phyloP scores from a whole-genome alignment of 176 grass and related monocot species.

The Elaeis guineensis region DNA sequence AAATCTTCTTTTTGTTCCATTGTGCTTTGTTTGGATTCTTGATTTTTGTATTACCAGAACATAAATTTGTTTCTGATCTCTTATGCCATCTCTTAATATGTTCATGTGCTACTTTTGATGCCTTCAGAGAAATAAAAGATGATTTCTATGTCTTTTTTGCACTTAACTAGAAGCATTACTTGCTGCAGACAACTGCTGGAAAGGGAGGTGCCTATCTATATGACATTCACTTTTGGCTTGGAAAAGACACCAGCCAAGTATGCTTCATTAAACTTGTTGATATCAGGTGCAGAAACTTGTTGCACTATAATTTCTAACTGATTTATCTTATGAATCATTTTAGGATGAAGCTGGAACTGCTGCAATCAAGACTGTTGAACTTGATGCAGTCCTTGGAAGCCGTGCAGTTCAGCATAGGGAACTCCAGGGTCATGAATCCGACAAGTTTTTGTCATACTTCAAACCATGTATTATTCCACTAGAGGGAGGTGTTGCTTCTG shows the following conservation, averaged over 20 bases:
- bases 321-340: no score
- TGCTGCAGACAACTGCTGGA: constrained; percentile 47
- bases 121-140: no score
- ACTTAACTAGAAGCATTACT: no score
- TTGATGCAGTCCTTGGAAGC: constrained; percentile 5
- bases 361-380: constrained; percentile 15
- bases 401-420: constrained; percentile 13
- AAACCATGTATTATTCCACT: constrained; percentile 16
- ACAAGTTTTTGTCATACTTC: constrained; percentile 5
- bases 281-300: no score
- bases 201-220: constrained; percentile 55
- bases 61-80: no score
- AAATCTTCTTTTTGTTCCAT: no score
- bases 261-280: neutral
- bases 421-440: constrained; percentile 1
- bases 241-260: constrained; percentile 89
- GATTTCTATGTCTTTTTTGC: no score
- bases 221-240: constrained; percentile 90
- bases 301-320: no score
- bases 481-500: constrained; percentile 13
- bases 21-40: no score
- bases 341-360: constrained; percentile 20
- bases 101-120: no score
- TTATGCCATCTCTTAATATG: no score
- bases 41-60: no score